These are phyloP conservation scores for Xenosphaeropsis pyriputrescens DNA, from an alignment of 2,329 filamentous ascomycete species.

Conservation along the genomic window DNA sequence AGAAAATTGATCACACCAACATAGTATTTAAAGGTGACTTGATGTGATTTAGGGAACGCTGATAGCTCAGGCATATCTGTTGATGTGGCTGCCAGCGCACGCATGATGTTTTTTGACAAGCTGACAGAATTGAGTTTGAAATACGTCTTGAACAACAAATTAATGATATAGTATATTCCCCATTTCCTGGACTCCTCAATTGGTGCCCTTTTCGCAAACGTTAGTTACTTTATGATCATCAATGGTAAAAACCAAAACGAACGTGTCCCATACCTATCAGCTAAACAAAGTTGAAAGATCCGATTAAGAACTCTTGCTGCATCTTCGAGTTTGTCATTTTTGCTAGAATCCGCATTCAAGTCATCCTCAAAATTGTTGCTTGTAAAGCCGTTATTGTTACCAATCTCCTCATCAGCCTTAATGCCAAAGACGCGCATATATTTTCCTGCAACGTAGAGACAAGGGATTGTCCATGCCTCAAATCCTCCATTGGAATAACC, in stretches of 20 bases:
- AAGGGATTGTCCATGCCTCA: slow-evolving; percentile 84
- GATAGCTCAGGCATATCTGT: slow-evolving; percentile 70
- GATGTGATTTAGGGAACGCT: slow-evolving; percentile 75
- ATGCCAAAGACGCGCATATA: slow-evolving; percentile 82
- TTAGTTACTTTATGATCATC: slow-evolving; percentile 3
- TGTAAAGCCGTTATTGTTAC: slow-evolving; percentile 26
- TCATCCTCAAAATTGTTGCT: slow-evolving; percentile 60
- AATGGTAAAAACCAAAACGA: too few species aligned
- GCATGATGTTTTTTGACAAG: slow-evolving; percentile 82
- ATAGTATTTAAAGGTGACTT: slow-evolving; percentile 94
- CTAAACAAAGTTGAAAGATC: slow-evolving; percentile 81
- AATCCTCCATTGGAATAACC: slow-evolving; percentile 68
- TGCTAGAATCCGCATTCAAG: slow-evolving; percentile 59
- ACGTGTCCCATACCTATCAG: slow-evolving; percentile 53
- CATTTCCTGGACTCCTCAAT: slow-evolving; percentile 90
- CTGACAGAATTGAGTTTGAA: slow-evolving; percentile 87
- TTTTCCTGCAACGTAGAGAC: slow-evolving; percentile 75
- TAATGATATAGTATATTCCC: slow-evolving; percentile 92
- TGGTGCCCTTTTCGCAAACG: slow-evolving; percentile 41
- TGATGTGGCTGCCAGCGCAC: slow-evolving; percentile 61
- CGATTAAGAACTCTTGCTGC: slow-evolving; percentile 81
- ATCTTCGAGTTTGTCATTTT: slow-evolving; percentile 78
- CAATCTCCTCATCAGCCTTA: slow-evolving; percentile 63
- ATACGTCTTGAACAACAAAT: slow-evolving; percentile 94
- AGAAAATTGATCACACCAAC: slow-evolving; percentile 86